Evolutionary conservation across 331 rosid genomes (phyloP).

Genomic region (Rhamnella rubrinervis): DNA sequence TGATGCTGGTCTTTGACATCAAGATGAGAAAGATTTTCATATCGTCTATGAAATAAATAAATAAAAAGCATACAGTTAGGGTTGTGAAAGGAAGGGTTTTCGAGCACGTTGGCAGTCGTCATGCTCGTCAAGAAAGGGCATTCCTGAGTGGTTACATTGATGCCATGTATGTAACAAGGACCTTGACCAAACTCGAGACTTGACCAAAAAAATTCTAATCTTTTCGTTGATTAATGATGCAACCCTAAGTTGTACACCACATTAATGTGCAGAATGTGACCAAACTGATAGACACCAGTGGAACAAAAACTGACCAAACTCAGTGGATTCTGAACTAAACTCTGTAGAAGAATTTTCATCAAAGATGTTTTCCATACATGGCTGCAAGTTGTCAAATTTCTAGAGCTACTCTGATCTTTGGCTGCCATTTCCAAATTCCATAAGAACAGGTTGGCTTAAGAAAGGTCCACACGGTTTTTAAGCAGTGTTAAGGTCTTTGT

Average conservation of each 20-base stretch:
- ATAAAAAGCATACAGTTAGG: neutral
- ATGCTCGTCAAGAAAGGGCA: constrained; percentile 11
- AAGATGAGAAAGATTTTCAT: neutral
- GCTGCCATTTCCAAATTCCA: constrained; percentile 17
- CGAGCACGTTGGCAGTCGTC: neutral
- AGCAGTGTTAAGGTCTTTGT: constrained; percentile 11
- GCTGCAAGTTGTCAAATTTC: constrained; percentile 31
- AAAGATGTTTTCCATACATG: neutral
- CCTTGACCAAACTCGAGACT: constrained; percentile 29
- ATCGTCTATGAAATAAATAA: neutral
- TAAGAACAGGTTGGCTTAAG: constrained; percentile 5
- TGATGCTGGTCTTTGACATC: constrained; percentile 18
- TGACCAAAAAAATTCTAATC: constrained; percentile 31
- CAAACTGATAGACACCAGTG: neutral
- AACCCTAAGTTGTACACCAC: constrained; percentile 30
- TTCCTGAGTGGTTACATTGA: neutral
- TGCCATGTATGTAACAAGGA: constrained; percentile 21
- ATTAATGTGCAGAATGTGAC: constrained; percentile 10
- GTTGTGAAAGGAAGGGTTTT: neutral
- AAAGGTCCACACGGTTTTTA: constrained; percentile 47
- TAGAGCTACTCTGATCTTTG: constrained; percentile 11
- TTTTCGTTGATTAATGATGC: constrained; percentile 9
- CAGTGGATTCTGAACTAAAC: constrained; percentile 11
- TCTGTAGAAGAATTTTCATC: constrained; percentile 5
- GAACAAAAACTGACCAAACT: constrained; percentile 9